Evolutionary conservation across 78 protist genomes (phyloP), one percentile per base, ranked within the genome.

Genomic region (Dictyostelium intermedium): DNA sequence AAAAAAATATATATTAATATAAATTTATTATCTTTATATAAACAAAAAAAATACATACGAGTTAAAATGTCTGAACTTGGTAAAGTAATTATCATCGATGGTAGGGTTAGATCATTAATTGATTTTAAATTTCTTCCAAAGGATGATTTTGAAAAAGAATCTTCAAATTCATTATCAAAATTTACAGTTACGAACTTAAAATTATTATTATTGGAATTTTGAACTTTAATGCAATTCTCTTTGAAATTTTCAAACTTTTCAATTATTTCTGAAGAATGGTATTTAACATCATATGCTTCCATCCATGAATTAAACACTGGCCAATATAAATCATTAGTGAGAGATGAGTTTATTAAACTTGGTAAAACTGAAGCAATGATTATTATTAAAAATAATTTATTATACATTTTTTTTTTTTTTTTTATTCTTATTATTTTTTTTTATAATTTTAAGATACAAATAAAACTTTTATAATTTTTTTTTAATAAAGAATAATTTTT

Each of bases 221-320:
- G 74, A 11, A 66, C 37, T 66, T 66, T 6, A n/a, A 45, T 27
- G 18, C 34, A 45, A 47, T 87, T 87, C 4, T 18, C 47, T 78
- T 79, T 87, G 35, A 69, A 87, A 63, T 25, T 61, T 18, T 60
- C 47, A 78, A 78, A 87, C 3, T 27, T 41, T 27, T 53, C 56
- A 37, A 76, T 73, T 7, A 77, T 76, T 53, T 50, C 78, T 30
- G 8, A 11, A 4, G 50, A 14, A 53, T 73, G 45, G 18, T 86
- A 86, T 30, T 74, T 37, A 13, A 53, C 63, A 3, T 53, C 45
- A 61, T 77, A 87, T 0, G 30, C 23, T 2, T 20, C 39, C 23
- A 39, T 7, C 92, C 92, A 87, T 1, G 47, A 23, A 5, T 56
- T 41, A 39, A 86, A 86, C 0, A 20, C 18, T 4, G 70, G 8